These are phyloP conservation scores for Chrysanthemum seticuspe DNA, from an alignment of 129 eudicot species.

Conservation along the genomic window DNA sequence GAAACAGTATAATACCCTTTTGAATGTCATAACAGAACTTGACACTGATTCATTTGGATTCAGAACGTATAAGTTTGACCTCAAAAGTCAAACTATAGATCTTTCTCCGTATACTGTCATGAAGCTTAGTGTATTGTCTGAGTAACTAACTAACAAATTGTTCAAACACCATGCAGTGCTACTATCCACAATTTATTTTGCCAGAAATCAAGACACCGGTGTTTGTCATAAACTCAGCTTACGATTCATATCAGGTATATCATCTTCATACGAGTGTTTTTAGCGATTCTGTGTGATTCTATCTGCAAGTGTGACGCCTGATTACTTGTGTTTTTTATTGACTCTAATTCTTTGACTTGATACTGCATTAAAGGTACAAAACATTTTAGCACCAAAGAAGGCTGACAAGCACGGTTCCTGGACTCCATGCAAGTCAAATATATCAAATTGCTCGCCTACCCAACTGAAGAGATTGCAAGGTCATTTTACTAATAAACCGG, in stretches of 20 bases:
- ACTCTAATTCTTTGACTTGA: not conserved
- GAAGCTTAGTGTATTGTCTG: not conserved
- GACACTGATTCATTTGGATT: not conserved
- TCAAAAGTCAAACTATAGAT: constrained; percentile 22
- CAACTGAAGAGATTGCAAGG: constrained; percentile 42
- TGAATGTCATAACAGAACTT: not conserved
- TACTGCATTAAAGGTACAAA: constrained; percentile 35
- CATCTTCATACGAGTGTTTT: constrained; percentile 20
- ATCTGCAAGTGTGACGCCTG: not conserved
- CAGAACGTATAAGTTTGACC: constrained; percentile 21
- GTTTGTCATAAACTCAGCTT: constrained; percentile 48
- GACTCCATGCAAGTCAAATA: constrained; percentile 37
- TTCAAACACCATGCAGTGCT: constrained; percentile 33
- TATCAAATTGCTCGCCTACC: constrained; percentile 31
- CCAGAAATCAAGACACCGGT: constrained; percentile 43
- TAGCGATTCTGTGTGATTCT: constrained; percentile 10
- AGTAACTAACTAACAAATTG: not conserved
- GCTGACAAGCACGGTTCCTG: constrained; percentile 35
- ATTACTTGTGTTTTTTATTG: not conserved
- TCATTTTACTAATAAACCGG: constrained; percentile 7
- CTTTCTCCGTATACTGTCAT: constrained; percentile 3
- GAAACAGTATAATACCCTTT: not conserved
- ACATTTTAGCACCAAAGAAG: constrained; percentile 41
- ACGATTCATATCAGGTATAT: constrained; percentile 46
- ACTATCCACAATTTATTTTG: constrained; percentile 43